Evolutionary conservation across 306 rosid species (phyloP).

Genomic region (Dalbergia cochinchinensis): DNA sequence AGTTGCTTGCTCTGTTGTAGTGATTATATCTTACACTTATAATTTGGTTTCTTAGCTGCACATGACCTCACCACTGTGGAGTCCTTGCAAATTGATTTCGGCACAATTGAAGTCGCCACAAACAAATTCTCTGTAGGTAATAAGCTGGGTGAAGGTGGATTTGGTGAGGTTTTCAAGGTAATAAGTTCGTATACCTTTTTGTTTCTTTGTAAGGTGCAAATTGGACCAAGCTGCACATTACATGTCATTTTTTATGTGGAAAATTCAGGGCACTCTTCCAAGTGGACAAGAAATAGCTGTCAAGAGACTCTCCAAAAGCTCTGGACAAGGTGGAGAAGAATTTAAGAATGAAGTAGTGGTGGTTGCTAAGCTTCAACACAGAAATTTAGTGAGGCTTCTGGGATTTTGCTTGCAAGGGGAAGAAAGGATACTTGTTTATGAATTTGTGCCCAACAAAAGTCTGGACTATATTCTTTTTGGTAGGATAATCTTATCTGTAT

Average conservation of each 20-base stretch:
- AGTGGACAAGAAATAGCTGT: constrained; percentile 59
- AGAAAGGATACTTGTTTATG: constrained; percentile 67
- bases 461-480: constrained; percentile 57
- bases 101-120: constrained; percentile 54
- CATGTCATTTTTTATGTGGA: neutral
- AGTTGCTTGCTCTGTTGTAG: neutral
- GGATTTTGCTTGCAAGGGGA: constrained; percentile 64
- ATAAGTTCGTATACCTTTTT: neutral
- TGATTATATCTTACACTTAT: neutral
- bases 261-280: constrained; percentile 55
- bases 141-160: constrained; percentile 65
- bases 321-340: constrained; percentile 58
- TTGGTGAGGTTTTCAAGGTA: constrained; percentile 67
- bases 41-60: constrained; percentile 35
- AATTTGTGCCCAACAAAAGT: constrained; percentile 60
- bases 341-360: constrained; percentile 66
- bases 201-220: neutral
- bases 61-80: constrained; percentile 39
- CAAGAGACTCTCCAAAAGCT: constrained; percentile 61
- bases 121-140: constrained; percentile 55
- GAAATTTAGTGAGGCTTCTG: constrained; percentile 59
- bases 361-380: constrained; percentile 63
- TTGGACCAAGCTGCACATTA: neutral
- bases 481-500: constrained; percentile 21
- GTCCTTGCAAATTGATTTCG: constrained; percentile 57